A percentile compares a stretch with the other conserved stretches of the same genome.
Conservation (phyloP, 2,329 filamentous ascomycete genomes). For the Colletotrichum lentis region DNA sequence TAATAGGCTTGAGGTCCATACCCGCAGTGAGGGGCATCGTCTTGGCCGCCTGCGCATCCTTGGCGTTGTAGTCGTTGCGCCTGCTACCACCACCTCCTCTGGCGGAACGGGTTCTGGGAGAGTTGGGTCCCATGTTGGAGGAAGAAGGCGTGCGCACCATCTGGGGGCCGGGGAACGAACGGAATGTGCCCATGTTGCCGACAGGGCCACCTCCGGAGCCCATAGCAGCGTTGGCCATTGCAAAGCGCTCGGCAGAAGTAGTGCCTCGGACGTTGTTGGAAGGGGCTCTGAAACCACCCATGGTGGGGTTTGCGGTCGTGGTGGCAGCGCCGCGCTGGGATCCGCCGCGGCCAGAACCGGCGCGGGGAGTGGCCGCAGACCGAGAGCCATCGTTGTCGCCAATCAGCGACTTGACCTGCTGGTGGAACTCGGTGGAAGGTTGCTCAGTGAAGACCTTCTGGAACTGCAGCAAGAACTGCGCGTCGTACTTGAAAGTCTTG, state of each 20-base stretch:
- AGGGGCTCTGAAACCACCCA: slow-evolving; percentile 70
- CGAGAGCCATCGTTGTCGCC: slow-evolving; percentile 76
- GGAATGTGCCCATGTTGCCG: slow-evolving; percentile 49
- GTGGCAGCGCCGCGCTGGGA: slow-evolving; percentile 61
- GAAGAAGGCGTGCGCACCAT: slow-evolving; percentile 74
- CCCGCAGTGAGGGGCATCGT: slow-evolving; percentile 91
- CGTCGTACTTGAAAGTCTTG: slow-evolving; percentile 91
- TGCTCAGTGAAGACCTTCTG: slow-evolving; percentile 96
- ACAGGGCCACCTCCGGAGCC: slow-evolving; percentile 31
- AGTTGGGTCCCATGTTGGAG: slow-evolving; percentile 69
- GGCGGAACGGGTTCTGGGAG: slow-evolving; percentile 73
- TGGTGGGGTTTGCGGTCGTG: slow-evolving; percentile 57
- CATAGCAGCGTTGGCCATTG: slow-evolving; percentile 65
- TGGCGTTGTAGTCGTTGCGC: slow-evolving; percentile 62
- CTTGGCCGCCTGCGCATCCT: slow-evolving; percentile 78
- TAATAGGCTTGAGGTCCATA: slow-evolving; percentile 81
- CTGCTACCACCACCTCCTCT: slow-evolving; percentile 65
- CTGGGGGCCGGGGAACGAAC: slow-evolving; percentile 63
- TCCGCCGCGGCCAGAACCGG: slow-evolving; percentile 58
- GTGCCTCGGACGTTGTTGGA: slow-evolving; percentile 66
- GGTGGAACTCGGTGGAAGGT: slow-evolving; percentile 91
- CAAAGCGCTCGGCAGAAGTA: slow-evolving; percentile 80
- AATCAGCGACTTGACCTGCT: slow-evolving; percentile 85
- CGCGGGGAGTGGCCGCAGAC: slow-evolving; percentile 69
- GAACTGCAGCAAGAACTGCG: slow-evolving; percentile 95